These are phyloP conservation scores for Gossypium lobatum DNA, from an alignment of 441 rosid species.

Conservation along the genomic window DNA sequence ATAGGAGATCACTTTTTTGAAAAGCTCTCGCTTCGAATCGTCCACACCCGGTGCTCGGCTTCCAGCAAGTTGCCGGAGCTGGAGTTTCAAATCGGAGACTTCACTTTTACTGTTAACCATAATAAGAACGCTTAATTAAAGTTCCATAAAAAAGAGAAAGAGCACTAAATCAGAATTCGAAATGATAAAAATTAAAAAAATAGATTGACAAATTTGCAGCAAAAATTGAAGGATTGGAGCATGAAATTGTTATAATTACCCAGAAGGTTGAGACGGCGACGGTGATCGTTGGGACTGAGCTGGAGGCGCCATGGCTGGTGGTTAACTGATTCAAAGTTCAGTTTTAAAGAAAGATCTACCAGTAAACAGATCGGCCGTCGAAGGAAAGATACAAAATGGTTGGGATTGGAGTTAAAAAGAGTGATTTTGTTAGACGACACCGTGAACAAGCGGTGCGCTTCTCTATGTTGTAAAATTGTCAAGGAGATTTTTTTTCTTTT, in stretches of 20 bases:
- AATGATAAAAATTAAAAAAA: not conserved
- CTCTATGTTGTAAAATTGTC: not conserved
- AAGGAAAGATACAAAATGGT: constrained; percentile 1
- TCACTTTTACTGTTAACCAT: constrained; percentile 64
- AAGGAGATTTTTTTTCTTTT: not conserved
- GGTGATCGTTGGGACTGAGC: constrained; percentile 61
- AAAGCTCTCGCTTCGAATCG: constrained; percentile 91
- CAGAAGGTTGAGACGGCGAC: constrained; percentile 95
- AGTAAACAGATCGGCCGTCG: constrained; percentile 24
- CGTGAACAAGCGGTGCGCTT: not conserved
- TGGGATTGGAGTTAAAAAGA: not conserved
- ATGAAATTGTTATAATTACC: constrained; percentile 37
- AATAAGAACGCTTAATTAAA: constrained; percentile 10
- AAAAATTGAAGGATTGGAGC: not conserved
- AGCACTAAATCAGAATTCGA: constrained; percentile 13
- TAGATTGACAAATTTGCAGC: not conserved
- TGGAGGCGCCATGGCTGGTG: constrained; percentile 76
- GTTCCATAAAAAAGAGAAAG: not conserved
- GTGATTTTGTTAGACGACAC: not conserved
- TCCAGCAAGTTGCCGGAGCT: constrained; percentile 95
- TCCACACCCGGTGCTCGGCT: constrained; percentile 92
- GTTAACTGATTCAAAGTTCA: constrained; percentile 8
- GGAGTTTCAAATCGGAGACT: constrained; percentile 79
- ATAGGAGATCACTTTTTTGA: constrained; percentile 87
- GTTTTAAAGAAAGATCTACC: constrained; percentile 24